phyloP scores from a whole-genome alignment of 495 filamentous ascomycete genomes.

The Podospora sp. region DNA sequence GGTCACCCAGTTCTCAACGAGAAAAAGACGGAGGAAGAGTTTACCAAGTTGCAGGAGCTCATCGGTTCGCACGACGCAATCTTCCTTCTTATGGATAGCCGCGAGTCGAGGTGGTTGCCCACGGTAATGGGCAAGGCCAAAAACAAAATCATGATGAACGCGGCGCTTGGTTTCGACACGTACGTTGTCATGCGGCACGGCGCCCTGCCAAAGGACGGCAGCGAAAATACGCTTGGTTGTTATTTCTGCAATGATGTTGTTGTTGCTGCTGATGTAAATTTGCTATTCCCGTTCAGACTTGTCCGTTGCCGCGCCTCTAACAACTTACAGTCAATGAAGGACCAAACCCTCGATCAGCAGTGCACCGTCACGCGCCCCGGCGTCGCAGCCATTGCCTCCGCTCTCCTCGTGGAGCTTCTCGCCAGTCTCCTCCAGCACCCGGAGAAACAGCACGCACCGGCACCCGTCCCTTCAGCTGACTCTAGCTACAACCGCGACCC shows the following conservation, averaged over 20 bases:
- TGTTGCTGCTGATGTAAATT: constrained; percentile 87
- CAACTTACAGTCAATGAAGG: constrained; percentile 76
- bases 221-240: constrained; percentile 74
- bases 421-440: constrained; percentile 89
- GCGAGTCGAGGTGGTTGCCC: constrained; percentile 94
- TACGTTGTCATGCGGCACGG: constrained; percentile 98
- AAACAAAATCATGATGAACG: constrained; percentile 94
- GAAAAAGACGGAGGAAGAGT: constrained; percentile 66
- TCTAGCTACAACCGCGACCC: constrained; percentile 57
- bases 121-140: constrained; percentile 94
- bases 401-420: constrained; percentile 87
- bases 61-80: constrained; percentile 89
- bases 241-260: constrained; percentile 99
- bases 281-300: neutral
- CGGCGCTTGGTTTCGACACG: constrained; percentile 92
- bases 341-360: constrained; percentile 94
- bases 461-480: constrained; percentile 40
- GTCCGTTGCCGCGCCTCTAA: constrained; percentile 42
- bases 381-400: constrained; percentile 87
- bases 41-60: constrained; percentile 69
- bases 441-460: constrained; percentile 60
- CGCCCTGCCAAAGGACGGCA: constrained; percentile 52
- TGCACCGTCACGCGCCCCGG: constrained; percentile 96
- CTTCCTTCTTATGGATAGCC: constrained; percentile 94
- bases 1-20: constrained; percentile 83